Evolutionary conservation across 108 stramenopile species (phyloP).

Genomic region (Cyclotella baltica): DNA sequence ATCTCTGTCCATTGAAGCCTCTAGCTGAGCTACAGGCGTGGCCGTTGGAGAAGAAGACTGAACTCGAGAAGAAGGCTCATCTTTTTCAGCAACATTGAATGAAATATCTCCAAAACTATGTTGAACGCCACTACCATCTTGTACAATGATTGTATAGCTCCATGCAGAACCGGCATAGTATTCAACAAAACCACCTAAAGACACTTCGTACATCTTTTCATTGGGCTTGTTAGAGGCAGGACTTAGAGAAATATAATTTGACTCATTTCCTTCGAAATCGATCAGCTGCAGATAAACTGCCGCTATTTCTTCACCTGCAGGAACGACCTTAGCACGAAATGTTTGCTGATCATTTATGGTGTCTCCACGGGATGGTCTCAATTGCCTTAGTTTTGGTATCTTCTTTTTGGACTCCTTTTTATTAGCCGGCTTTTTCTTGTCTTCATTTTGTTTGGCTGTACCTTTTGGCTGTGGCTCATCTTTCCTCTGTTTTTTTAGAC

Average conservation of each 20-base stretch:
- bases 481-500: not conserved
- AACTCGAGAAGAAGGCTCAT: not conserved
- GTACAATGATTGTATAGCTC: conserved; percentile 6
- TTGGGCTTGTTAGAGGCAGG: not conserved
- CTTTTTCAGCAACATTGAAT: not conserved
- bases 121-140: conserved; percentile 1
- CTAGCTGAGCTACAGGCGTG: not conserved
- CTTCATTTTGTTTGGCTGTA: not conserved
- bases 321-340: conserved; percentile 11
- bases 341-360: not conserved
- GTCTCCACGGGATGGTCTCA: conserved; percentile 10
- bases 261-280: conserved; percentile 1
- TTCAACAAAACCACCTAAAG: conserved; percentile 9
- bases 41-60: not conserved
- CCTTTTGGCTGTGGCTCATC: not conserved
- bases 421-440: not conserved
- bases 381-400: not conserved
- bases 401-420: not conserved
- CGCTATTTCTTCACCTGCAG: conserved; percentile 2
- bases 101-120: conserved; percentile 1
- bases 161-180: conserved; percentile 7
- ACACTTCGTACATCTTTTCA: conserved; percentile 14
- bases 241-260: conserved; percentile 1
- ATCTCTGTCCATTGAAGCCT: not conserved
- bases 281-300: conserved; percentile 11